phyloP scores from a whole-genome alignment of 1,139 yeast species.

The Saccharomyces uvarum region DNA sequence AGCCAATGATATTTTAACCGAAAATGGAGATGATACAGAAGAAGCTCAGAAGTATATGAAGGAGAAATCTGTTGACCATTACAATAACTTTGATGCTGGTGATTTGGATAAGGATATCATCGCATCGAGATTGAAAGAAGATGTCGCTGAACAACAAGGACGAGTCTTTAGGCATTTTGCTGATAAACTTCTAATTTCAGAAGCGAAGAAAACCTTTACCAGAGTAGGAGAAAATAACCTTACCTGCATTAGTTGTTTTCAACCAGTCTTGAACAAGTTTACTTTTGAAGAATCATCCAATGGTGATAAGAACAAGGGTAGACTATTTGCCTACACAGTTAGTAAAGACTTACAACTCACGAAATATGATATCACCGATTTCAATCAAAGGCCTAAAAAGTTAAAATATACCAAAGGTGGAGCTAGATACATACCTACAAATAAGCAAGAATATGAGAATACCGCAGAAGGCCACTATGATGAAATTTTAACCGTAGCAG shows the following conservation, averaged over 20 bases:
- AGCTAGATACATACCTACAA: constrained; percentile 38
- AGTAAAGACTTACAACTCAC: constrained; percentile 76
- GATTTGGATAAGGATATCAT: constrained; percentile 84
- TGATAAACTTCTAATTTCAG: constrained; percentile 43
- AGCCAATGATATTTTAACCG: constrained; percentile 36
- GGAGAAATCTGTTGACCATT: constrained; percentile 32
- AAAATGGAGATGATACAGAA: constrained; percentile 11
- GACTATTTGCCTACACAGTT: constrained; percentile 61
- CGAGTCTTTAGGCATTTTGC: constrained; percentile 65
- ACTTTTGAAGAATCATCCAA: constrained; percentile 15
- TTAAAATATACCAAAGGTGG: constrained; percentile 65
- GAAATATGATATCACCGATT: constrained; percentile 62
- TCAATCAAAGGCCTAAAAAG: constrained; percentile 48
- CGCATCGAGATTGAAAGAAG: constrained; percentile 70
- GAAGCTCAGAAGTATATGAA: constrained; percentile 3
- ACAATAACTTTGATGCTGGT: constrained; percentile 76
- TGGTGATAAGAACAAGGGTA: constrained; percentile 19
- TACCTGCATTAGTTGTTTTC: constrained; percentile 37
- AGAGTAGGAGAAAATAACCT: constrained; percentile 55
- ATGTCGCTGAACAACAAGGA: constrained; percentile 86
- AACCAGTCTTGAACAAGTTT: constrained; percentile 31
- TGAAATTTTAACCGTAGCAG: constrained; percentile 71
- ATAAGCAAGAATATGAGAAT: constrained; percentile 36
- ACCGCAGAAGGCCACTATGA: constrained; percentile 59
- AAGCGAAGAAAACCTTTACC: constrained; percentile 37